A percentile compares a stretch with the other conserved stretches of the same genome.
Conservation (phyloP, 345 rosid genomes). For the Eucalyptus albens region DNA sequence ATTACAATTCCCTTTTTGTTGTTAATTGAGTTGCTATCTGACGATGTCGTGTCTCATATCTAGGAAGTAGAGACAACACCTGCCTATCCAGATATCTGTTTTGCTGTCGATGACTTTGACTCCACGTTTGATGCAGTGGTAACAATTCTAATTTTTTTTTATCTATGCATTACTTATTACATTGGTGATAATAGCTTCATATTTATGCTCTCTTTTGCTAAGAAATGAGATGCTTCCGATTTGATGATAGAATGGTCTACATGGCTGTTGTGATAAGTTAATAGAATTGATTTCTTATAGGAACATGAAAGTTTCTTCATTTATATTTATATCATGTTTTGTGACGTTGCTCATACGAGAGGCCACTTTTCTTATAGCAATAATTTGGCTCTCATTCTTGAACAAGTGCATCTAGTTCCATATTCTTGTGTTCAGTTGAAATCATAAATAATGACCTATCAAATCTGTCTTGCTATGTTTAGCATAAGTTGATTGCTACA, state of each 20-base stretch:
- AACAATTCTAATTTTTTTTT: not conserved
- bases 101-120: constrained; percentile 94
- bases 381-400: not conserved
- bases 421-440: not conserved
- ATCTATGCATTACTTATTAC: not conserved
- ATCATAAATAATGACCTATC: not conserved
- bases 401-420: not conserved
- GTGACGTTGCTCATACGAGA: not conserved
- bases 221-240: not conserved
- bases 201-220: not conserved
- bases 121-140: constrained; percentile 98
- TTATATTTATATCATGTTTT: not conserved
- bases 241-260: not conserved
- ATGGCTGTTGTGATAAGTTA: not conserved
- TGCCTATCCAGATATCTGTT: constrained; percentile 96
- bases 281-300: not conserved
- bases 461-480: not conserved
- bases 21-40: constrained; percentile 1
- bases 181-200: not conserved
- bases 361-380: not conserved
- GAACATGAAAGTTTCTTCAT: not conserved
- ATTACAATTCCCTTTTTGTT: not conserved
- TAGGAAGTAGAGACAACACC: constrained; percentile 92
- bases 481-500: not conserved
- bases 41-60: constrained; percentile 2